Evolutionary conservation across 23 red algal species (phyloP).

Genomic region (Cyanidium caldarium): DNA sequence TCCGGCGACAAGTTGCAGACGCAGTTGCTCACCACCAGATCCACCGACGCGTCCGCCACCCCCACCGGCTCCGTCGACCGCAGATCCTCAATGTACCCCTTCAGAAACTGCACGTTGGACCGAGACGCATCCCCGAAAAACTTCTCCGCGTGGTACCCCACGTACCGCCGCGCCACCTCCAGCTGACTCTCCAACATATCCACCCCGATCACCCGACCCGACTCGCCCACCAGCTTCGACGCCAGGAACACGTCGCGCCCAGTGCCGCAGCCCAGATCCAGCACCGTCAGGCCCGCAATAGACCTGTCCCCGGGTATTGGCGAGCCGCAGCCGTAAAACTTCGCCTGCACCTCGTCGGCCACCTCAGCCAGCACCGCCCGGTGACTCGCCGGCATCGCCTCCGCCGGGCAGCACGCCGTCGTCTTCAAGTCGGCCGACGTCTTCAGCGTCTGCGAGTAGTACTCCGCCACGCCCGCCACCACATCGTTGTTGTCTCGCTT

Average conservation of each 20-base stretch:
- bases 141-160: constrained; percentile 39
- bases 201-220: constrained; percentile 50
- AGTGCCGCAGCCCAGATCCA: constrained; percentile 80
- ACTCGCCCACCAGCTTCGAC: constrained; percentile 43
- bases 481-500: no score
- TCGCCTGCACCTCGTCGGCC: constrained; percentile 36
- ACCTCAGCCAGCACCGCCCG: constrained; percentile 21
- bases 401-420: constrained; percentile 47
- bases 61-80: constrained; percentile 4
- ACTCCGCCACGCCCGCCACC: constrained; percentile 15
- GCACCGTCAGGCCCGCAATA: constrained; percentile 18
- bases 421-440: constrained; percentile 51
- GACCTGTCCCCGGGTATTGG: constrained; percentile 31
- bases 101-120: constrained; percentile 36
- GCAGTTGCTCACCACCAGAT: constrained; percentile 74
- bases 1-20: constrained; percentile 61
- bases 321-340: constrained; percentile 71
- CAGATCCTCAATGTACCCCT: constrained; percentile 62
- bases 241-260: constrained; percentile 68
- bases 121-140: constrained; percentile 20
- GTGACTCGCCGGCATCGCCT: constrained; percentile 28
- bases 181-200: constrained; percentile 62
- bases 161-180: constrained; percentile 35
- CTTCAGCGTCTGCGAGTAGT: constrained; percentile 44
- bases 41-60: constrained; percentile 45